These are phyloP conservation scores for Coemansia sp. DNA, from an alignment of 192 early-diverging fungal species.

Conservation along the genomic window DNA sequence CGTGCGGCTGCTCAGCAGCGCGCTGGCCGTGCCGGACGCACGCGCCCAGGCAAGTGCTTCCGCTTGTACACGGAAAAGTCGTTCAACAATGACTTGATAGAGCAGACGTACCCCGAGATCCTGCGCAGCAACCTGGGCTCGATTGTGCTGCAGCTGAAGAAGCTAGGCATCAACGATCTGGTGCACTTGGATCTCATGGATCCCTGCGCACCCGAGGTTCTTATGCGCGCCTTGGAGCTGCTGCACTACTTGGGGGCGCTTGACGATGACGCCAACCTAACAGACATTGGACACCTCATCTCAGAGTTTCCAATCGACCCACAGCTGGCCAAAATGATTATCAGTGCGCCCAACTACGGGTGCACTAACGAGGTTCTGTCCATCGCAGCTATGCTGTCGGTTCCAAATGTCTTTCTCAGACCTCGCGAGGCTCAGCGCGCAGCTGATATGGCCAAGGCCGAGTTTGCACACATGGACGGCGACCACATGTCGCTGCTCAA, in stretches of 20 bases:
- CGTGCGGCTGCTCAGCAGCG: slow-evolving; percentile 95
- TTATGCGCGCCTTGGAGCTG: slow-evolving; percentile 96
- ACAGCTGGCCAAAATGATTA: slow-evolving; percentile 89
- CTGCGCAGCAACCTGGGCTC: slow-evolving; percentile 91
- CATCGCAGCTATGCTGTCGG: slow-evolving; percentile 88
- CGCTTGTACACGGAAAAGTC: slow-evolving; percentile 97
- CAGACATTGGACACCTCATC: slow-evolving; percentile 76
- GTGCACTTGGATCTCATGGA: slow-evolving; percentile 99
- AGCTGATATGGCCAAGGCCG: slow-evolving; percentile 85
- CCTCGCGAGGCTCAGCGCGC: slow-evolving; percentile 82
- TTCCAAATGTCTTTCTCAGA: slow-evolving; percentile 88
- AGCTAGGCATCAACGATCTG: slow-evolving; percentile 93
- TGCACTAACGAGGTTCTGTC: slow-evolving; percentile 94
- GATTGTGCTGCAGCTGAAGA: slow-evolving; percentile 96
- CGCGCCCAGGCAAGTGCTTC: slow-evolving; percentile 94
- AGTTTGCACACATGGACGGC: slow-evolving; percentile 92
- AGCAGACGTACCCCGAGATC: slow-evolving; percentile 99
- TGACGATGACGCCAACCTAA: slow-evolving; percentile 93
- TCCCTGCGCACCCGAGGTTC: slow-evolving; percentile 94
- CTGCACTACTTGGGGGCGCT: slow-evolving; percentile 92
- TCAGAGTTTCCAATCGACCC: slow-evolving; percentile 97
- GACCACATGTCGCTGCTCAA: slow-evolving; percentile 97
- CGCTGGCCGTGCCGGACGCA: slow-evolving; percentile 98
- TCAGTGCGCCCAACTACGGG: slow-evolving; percentile 73
- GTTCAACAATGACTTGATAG: slow-evolving; percentile 87